These are phyloP conservation scores for Backusella mclennaniae DNA, from an alignment of 192 early-diverging fungal genomes.

Conservation along the genomic window DNA sequence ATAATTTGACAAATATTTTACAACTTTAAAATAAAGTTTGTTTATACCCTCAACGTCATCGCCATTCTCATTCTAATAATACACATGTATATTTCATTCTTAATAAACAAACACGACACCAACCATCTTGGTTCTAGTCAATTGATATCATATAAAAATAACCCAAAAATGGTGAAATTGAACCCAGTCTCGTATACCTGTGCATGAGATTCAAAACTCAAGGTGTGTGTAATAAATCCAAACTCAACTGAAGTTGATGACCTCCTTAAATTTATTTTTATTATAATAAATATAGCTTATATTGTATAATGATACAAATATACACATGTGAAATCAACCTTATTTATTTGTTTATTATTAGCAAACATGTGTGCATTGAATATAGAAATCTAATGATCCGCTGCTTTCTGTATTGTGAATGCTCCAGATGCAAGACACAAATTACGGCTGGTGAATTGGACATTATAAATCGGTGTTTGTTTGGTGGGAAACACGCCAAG, in stretches of 20 bases:
- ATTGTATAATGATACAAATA: not conserved
- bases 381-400: not conserved
- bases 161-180: too few relatives aligned
- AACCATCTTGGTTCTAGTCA: not conserved
- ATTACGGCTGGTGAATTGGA: conserved; percentile 85
- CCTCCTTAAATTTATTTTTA: not conserved
- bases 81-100: too few relatives aligned
- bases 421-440: conserved; percentile 84
- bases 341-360: not conserved
- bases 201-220: not conserved
- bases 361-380: not conserved
- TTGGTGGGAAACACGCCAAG: conserved; percentile 85
- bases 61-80: too few relatives aligned
- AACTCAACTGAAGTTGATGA: not conserved
- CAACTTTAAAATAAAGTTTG: too few relatives aligned
- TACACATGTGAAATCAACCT: not conserved
- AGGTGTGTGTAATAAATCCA: not conserved
- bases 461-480: conserved; percentile 83
- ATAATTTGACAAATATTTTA: too few relatives aligned
- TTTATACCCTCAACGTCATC: not conserved
- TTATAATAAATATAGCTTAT: not conserved
- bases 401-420: conserved; percentile 41
- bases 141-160: not conserved
- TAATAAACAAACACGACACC: not conserved
- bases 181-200: not conserved